These are phyloP conservation scores for Acacia confusa DNA, from an alignment of 306 rosid genomes.

Conservation along the genomic window DNA sequence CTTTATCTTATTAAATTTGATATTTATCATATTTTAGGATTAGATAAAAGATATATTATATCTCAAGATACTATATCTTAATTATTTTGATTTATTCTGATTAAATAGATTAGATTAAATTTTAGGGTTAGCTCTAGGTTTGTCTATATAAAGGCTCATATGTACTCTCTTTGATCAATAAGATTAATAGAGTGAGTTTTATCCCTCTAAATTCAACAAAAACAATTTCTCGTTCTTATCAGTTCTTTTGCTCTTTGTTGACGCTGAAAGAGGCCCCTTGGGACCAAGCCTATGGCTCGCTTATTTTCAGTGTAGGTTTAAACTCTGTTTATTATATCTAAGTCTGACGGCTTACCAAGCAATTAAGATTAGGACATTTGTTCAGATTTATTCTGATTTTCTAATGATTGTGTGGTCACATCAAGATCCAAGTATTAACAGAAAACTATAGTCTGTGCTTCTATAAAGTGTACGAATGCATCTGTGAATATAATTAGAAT, in stretches of 20 bases:
- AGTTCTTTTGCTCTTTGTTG: background rate
- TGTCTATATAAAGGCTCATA: too few species aligned
- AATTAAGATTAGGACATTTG: background rate
- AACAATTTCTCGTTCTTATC: slow-evolving; percentile 1
- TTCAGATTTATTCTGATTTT: background rate
- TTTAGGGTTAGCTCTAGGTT: too few species aligned
- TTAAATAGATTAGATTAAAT: too few species aligned
- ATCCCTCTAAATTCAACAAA: too few species aligned
- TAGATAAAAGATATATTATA: too few species aligned
- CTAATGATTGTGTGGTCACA: background rate
- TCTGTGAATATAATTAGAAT: background rate
- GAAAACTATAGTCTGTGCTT: background rate
- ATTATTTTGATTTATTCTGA: too few species aligned
- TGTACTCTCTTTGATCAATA: too few species aligned
- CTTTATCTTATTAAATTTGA: too few species aligned
- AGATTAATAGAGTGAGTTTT: too few species aligned
- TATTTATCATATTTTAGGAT: too few species aligned
- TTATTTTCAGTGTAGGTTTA: background rate
- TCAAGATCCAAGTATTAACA: background rate
- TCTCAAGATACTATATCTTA: too few species aligned
- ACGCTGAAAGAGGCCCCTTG: background rate
- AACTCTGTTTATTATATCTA: too few species aligned
- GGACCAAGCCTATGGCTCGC: background rate
- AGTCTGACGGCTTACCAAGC: background rate
- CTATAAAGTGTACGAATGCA: background rate